These are phyloP conservation scores for Saturnispora sekii DNA, from an alignment of 805 yeast genomes.

Conservation along the genomic window DNA sequence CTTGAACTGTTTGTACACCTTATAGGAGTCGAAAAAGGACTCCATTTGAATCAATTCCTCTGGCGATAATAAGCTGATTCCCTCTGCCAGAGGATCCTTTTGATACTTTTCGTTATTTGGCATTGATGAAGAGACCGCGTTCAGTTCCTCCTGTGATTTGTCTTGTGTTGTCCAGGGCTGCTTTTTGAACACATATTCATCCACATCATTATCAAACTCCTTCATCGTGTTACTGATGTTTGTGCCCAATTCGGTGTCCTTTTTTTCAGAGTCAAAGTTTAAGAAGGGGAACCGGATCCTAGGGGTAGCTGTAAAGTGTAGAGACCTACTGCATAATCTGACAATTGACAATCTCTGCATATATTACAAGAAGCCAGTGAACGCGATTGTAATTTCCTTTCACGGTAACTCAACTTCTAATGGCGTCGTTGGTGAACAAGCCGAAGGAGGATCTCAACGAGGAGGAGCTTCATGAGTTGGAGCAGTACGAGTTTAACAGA, in stretches of 20 bases:
- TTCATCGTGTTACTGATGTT: conserved; percentile 7
- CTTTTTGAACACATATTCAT: conserved; percentile 2
- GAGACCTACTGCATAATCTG: background rate
- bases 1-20: conserved; percentile 42
- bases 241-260: conserved; percentile 7
- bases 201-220: conserved; percentile 8
- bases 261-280: conserved; percentile 5
- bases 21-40: conserved; percentile 51
- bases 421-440: conserved; percentile 51
- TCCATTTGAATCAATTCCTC: conserved; percentile 22
- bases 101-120: conserved; percentile 1
- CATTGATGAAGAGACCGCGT: background rate
- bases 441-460: conserved; percentile 76
- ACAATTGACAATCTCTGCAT: background rate
- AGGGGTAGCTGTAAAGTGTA: background rate
- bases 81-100: conserved; percentile 6
- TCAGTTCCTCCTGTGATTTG: background rate
- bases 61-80: conserved; percentile 4
- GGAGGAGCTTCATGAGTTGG: conserved; percentile 68
- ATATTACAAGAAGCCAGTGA: background rate
- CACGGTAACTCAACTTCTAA: conserved; percentile 25
- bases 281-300: conserved; percentile 5
- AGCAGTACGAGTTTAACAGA: conserved; percentile 79
- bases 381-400: background rate
- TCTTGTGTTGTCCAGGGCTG: conserved; percentile 1